Evolutionary conservation across 441 rosid species (phyloP).

Genomic region (Jatropha podagrica): DNA sequence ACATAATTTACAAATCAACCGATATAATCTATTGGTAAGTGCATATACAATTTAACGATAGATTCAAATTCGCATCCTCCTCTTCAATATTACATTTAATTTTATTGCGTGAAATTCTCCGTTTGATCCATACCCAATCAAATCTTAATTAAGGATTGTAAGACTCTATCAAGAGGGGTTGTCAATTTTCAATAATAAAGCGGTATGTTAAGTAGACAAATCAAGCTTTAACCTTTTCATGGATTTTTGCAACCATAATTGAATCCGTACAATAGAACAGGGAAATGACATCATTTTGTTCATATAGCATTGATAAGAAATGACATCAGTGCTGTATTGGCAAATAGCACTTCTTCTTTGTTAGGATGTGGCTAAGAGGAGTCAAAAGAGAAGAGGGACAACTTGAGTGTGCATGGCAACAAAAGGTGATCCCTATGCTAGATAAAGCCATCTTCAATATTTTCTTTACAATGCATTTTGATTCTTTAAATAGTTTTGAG

Average conservation of each 20-base stretch:
- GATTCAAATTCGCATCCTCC: no score
- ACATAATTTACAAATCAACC: no score
- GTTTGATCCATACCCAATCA: no score
- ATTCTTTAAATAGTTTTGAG: constrained; percentile 16
- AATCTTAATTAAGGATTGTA: background rate
- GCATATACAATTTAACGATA: no score
- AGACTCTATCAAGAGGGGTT: background rate
- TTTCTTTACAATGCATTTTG: background rate
- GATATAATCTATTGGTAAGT: no score
- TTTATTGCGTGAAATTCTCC: no score
- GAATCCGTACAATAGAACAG: constrained; percentile 9
- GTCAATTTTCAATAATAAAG: background rate
- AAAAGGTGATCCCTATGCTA: constrained; percentile 39
- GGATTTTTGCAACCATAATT: constrained; percentile 14
- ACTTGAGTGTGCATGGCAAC: constrained; percentile 30
- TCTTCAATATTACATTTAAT: no score
- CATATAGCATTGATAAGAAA: no score
- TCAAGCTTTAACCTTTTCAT: constrained; percentile 24
- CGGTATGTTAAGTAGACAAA: constrained; percentile 7
- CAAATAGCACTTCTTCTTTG: no score
- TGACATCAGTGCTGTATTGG: no score
- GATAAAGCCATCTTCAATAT: constrained; percentile 30
- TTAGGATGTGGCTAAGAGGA: background rate
- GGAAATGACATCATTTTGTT: constrained; percentile 7
- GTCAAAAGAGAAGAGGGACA: constrained; percentile 49